These are phyloP conservation scores for Solanum ahanhuiri DNA, from an alignment of 257 asterid species.

Conservation along the genomic window DNA sequence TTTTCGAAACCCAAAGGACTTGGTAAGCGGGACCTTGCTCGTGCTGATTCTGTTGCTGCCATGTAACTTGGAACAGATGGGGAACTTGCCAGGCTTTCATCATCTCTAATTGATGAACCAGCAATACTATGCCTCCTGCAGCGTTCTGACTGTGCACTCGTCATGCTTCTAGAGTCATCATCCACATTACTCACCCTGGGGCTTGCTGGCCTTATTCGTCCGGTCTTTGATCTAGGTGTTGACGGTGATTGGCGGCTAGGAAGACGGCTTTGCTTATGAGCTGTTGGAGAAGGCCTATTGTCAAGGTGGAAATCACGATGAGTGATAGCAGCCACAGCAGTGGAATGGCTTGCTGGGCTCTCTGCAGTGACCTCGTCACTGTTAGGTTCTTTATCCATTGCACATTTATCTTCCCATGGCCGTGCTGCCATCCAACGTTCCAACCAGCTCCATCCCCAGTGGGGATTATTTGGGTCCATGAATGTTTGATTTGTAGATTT, in stretches of 20 bases:
- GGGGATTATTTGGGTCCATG: conserved; percentile 61
- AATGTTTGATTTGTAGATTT: conserved; percentile 45
- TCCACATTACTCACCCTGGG: conserved; percentile 32
- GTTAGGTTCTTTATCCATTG: conserved; percentile 34
- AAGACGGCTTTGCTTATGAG: conserved; percentile 27
- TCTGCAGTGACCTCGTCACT: conserved; percentile 22
- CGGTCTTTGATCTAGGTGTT: conserved; percentile 39
- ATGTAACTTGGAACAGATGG: conserved; percentile 57
- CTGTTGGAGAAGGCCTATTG: conserved; percentile 25
- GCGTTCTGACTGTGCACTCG: conserved; percentile 46
- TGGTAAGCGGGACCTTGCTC: conserved; percentile 44
- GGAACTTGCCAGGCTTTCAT: conserved; percentile 66
- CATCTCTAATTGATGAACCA: conserved; percentile 65
- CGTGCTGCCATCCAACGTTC: conserved; percentile 84
- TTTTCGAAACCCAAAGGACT: conserved; percentile 40
- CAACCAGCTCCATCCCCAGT: conserved; percentile 92
- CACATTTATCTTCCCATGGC: conserved; percentile 48
- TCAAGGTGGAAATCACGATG: conserved; percentile 4
- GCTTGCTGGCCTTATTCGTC: conserved; percentile 24
- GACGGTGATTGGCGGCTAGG: conserved; percentile 57
- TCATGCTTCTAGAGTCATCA: conserved; percentile 58
- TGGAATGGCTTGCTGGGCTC: conserved; percentile 14
- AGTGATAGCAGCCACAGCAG: conserved; percentile 9
- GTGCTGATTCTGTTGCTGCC: conserved; percentile 53
- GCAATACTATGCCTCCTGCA: conserved; percentile 54